Percentiles rank a stretch among this genome's conserved stretches.
Conservation (phyloP, 2,329 filamentous ascomycete species). For the Epichloe sp. region DNA sequence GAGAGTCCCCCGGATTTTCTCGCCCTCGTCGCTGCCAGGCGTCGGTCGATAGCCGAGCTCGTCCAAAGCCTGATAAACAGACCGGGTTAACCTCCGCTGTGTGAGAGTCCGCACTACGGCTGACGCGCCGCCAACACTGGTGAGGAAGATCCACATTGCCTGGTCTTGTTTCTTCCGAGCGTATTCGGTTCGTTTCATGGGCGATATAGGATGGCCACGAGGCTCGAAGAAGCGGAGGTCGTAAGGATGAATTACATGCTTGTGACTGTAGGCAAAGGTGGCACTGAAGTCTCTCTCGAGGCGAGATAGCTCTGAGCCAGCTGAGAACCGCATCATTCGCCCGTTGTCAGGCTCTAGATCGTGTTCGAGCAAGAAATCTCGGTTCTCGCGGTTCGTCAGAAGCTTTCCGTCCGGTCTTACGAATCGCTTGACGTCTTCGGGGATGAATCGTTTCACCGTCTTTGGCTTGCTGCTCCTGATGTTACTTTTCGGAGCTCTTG, state of each 20-base stretch:
- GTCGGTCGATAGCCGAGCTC: conserved; percentile 12
- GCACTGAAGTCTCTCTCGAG: conserved; percentile 11
- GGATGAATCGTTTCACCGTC: conserved; percentile 10
- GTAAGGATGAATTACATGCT: conserved; percentile 20
- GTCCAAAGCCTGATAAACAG: conserved; percentile 16
- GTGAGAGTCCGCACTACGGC: conserved; percentile 15
- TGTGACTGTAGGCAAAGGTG: conserved; percentile 13
- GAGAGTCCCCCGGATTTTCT: conserved; percentile 12
- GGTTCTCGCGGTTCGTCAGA: conserved; percentile 16
- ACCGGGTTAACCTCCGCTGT: conserved; percentile 13
- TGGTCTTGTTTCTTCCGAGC: conserved; percentile 13
- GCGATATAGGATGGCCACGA: conserved; percentile 19
- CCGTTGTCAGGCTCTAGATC: conserved; percentile 14
- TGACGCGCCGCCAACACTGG: conserved; percentile 4
- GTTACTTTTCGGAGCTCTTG: neutral
- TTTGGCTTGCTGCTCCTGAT: neutral
- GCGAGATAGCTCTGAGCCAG: conserved; percentile 4
- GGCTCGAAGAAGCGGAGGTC: conserved; percentile 21
- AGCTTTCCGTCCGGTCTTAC: conserved; percentile 13
- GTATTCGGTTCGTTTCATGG: conserved; percentile 15
- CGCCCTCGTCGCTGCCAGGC: conserved; percentile 4
- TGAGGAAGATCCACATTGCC: conserved; percentile 21
- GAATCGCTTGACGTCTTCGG: conserved; percentile 10
- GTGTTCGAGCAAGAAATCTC: conserved; percentile 15
- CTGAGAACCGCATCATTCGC: conserved; percentile 7